Evolutionary conservation across 2,329 filamentous ascomycete genomes (phyloP).

Genomic region (Monilinia polystroma): DNA sequence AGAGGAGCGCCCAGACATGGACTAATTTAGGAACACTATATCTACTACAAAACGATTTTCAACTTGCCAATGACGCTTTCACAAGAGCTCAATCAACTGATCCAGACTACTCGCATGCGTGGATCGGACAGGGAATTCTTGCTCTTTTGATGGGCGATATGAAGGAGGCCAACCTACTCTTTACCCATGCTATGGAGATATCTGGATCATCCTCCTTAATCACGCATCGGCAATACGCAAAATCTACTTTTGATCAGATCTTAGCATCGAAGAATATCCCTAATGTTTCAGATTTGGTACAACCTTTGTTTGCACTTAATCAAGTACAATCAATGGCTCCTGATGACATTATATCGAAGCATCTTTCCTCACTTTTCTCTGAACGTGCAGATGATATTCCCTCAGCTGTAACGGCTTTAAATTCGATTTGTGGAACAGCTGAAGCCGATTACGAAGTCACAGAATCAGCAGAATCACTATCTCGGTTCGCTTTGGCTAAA

Average conservation of each 20-base stretch:
- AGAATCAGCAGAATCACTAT: constrained; percentile 72
- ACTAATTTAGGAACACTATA: constrained; percentile 88
- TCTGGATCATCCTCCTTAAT: constrained; percentile 72
- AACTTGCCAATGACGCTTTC: constrained; percentile 88
- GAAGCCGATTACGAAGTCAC: constrained; percentile 83
- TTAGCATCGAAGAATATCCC: constrained; percentile 54
- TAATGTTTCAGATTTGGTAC: constrained; percentile 66
- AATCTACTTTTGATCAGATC: constrained; percentile 80
- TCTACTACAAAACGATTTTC: constrained; percentile 75
- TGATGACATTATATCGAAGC: constrained; percentile 68
- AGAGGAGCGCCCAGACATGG: constrained; percentile 82
- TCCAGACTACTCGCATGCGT: constrained; percentile 88
- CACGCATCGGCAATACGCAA: constrained; percentile 74
- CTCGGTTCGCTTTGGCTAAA: constrained; percentile 77
- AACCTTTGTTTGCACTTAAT: constrained; percentile 83
- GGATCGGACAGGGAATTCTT: constrained; percentile 88
- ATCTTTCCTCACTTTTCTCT: constrained; percentile 76
- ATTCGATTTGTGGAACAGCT: constrained; percentile 64
- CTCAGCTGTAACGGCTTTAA: constrained; percentile 63
- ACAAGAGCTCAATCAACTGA: constrained; percentile 90
- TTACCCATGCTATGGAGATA: constrained; percentile 93
- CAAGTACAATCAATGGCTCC: constrained; percentile 74
- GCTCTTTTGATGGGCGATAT: constrained; percentile 68
- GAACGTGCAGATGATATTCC: constrained; percentile 73
- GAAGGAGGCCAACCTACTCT: constrained; percentile 78